Conservation (phyloP, 805 yeast species). For the Saturnispora diversa region DNA sequence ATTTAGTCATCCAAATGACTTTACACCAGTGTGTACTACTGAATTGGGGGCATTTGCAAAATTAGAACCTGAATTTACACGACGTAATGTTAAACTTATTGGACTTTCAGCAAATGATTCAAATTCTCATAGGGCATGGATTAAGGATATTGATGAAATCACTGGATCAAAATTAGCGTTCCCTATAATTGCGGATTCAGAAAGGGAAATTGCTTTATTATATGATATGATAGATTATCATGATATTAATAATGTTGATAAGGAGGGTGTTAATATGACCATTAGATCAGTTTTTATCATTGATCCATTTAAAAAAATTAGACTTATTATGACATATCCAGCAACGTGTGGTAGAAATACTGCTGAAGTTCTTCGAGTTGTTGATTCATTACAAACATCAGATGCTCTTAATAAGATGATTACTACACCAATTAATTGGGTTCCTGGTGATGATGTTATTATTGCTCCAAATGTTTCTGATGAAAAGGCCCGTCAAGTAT, state of each 20-base stretch:
- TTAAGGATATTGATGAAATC: conserved; percentile 62
- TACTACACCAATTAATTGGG: conserved; percentile 66
- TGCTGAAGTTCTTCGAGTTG: conserved; percentile 61
- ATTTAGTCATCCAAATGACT: conserved; percentile 72
- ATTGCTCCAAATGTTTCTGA: conserved; percentile 59
- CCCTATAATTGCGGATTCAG: conserved; percentile 64
- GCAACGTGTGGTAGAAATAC: conserved; percentile 73
- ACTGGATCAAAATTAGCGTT: conserved; percentile 49
- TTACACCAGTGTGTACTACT: conserved; percentile 74
- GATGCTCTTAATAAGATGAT: conserved; percentile 43
- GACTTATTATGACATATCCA: conserved; percentile 60
- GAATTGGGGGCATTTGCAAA: conserved; percentile 71
- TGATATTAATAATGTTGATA: conserved; percentile 59
- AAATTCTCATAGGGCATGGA: conserved; percentile 58
- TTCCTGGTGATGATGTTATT: conserved; percentile 64
- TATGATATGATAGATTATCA: conserved; percentile 68
- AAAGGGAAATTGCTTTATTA: conserved; percentile 49
- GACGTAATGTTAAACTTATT: conserved; percentile 56
- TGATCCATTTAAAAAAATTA: conserved; percentile 56
- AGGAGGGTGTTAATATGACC: conserved; percentile 57
- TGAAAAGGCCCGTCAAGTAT: conserved; percentile 49
- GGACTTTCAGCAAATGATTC: conserved; percentile 61
- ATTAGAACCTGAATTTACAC: conserved; percentile 59
- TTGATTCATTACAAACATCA: conserved; percentile 61
- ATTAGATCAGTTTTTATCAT: conserved; percentile 66